A percentile compares a stretch with the other conserved stretches of the same genome.
These are phyloP conservation scores for Fusarium sp. DNA, from an alignment of 2,329 filamentous ascomycete species.

Conservation along the genomic window DNA sequence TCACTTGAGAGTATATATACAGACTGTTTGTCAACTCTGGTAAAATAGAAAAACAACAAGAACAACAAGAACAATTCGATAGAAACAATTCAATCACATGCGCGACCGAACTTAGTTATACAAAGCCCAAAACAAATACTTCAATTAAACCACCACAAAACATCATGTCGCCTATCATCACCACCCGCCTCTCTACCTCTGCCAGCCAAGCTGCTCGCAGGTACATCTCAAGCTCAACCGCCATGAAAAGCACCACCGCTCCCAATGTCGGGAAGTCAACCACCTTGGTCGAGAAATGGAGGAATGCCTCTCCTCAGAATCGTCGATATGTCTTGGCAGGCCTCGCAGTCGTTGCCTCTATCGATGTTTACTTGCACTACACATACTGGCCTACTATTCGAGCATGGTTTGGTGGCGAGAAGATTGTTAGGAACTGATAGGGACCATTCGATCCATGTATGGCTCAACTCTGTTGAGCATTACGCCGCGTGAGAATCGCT, in stretches of 20 bases:
- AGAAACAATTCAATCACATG: not conserved
- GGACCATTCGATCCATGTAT: rapidly evolving
- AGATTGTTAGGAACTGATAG: not conserved
- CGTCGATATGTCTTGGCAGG: conserved; percentile 40
- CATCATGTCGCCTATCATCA: conserved; percentile 33
- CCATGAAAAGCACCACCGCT: conserved; percentile 12
- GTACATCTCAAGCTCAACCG: conserved; percentile 37
- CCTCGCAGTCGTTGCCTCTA: conserved; percentile 19
- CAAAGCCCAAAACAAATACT: not conserved
- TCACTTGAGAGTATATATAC: conserved; percentile 20
- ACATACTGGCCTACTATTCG: conserved; percentile 39
- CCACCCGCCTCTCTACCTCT: conserved; percentile 29
- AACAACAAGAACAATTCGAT: not conserved
- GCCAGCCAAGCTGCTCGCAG: conserved; percentile 17
- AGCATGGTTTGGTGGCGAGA: conserved; percentile 13
- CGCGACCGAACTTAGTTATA: not conserved
- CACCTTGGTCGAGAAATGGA: conserved; percentile 37
- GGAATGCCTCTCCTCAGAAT: conserved; percentile 40
- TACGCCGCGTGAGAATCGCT: not conserved
- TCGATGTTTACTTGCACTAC: conserved; percentile 42
- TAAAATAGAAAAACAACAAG: not conserved
- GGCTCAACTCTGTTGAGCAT: not conserved
- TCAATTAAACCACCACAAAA: not conserved
- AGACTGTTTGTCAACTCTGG: not conserved
- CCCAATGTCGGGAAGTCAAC: not conserved